These are phyloP conservation scores for Saccharomycopsis phalli DNA, from an alignment of 1,139 yeast species.

Conservation along the genomic window DNA sequence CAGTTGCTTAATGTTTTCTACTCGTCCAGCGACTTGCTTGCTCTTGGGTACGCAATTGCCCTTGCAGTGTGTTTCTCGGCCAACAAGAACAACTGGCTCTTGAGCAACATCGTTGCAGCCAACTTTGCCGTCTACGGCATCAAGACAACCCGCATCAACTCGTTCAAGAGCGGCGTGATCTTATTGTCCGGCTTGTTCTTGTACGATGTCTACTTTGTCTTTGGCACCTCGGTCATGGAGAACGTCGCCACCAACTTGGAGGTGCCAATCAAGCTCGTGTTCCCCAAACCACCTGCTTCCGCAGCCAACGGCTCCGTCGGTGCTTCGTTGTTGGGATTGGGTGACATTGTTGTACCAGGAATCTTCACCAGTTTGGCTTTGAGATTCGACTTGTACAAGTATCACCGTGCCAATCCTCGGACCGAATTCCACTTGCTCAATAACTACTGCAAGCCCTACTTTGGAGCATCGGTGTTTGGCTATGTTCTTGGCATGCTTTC, in stretches of 20 bases:
- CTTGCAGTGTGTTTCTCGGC: slow-evolving; percentile 25
- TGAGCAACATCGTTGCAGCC: slow-evolving; percentile 31
- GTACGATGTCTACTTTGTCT: slow-evolving; percentile 62
- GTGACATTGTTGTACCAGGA: slow-evolving; percentile 57
- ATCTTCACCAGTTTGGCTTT: slow-evolving; percentile 40
- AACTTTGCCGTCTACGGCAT: slow-evolving; percentile 34
- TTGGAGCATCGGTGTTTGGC: slow-evolving; percentile 33
- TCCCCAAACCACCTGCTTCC: slow-evolving; percentile 32
- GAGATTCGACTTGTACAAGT: slow-evolving; percentile 39
- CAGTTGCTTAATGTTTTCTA: slow-evolving; percentile 12
- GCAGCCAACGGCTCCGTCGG: slow-evolving; percentile 21
- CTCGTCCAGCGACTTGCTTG: background rate
- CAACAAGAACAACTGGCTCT: slow-evolving; percentile 30
- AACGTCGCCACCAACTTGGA: slow-evolving; percentile 50
- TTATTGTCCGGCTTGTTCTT: slow-evolving; percentile 43
- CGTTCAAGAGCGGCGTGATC: slow-evolving; percentile 37
- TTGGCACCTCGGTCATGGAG: slow-evolving; percentile 52
- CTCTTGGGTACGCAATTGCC: slow-evolving; percentile 6
- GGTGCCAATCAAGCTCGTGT: slow-evolving; percentile 45
- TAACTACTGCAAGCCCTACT: slow-evolving; percentile 37
- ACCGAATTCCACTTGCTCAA: slow-evolving; percentile 35
- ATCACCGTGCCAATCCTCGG: slow-evolving; percentile 28
- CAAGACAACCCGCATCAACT: slow-evolving; percentile 28
- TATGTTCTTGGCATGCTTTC: slow-evolving; percentile 38
- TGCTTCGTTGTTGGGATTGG: slow-evolving; percentile 42